Conservation (phyloP, 768 basidiomycete genomes). For the Boletus tylopilopsis region DNA sequence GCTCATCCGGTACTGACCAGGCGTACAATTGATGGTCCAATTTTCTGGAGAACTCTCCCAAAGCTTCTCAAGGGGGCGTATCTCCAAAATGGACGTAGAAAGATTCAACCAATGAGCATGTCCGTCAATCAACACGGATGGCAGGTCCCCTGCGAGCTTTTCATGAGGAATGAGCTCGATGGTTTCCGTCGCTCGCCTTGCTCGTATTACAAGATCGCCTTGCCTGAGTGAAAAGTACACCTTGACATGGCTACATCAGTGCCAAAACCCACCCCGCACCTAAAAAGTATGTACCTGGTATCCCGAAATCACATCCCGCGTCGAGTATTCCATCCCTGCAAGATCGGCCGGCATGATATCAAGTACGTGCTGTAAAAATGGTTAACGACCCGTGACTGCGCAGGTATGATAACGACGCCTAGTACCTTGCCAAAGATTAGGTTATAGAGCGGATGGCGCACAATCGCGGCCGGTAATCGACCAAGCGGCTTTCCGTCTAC, state of each 20-base stretch:
- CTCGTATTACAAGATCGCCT: conserved; percentile 19
- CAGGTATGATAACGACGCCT: background rate
- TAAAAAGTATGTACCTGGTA: conserved; percentile 14
- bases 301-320: conserved; percentile 11
- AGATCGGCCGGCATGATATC: conserved; percentile 19
- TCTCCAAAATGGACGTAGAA: conserved; percentile 19
- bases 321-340: conserved; percentile 23
- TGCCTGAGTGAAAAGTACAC: conserved; percentile 23
- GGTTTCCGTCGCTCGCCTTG: conserved; percentile 2
- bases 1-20: conserved; percentile 4
- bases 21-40: conserved; percentile 21
- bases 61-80: conserved; percentile 22
- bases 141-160: conserved; percentile 25
- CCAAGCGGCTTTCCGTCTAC: conserved; percentile 29
- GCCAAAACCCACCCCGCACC: background rate
- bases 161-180: conserved; percentile 25
- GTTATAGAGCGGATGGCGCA: conserved; percentile 15
- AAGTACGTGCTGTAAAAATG: conserved; percentile 1
- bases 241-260: conserved; percentile 2
- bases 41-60: conserved; percentile 27
- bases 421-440: conserved; percentile 37
- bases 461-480: conserved; percentile 34
- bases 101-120: conserved; percentile 33
- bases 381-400: background rate
- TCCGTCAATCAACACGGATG: conserved; percentile 18